Evolutionary conservation across 345 rosid species (phyloP).

Genomic region (Carallia brachiata): DNA sequence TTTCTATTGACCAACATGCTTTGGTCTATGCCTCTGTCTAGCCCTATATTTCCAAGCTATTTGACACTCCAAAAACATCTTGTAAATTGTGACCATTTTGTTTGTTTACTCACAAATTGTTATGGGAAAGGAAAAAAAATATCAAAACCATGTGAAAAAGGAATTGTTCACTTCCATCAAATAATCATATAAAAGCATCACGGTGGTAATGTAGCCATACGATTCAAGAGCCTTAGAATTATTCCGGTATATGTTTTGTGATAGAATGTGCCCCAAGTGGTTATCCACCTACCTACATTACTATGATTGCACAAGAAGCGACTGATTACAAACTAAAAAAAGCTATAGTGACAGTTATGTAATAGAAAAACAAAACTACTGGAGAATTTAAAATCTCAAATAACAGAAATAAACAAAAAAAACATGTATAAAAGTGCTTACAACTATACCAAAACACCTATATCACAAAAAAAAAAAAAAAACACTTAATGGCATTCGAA

Average conservation of each 20-base stretch:
- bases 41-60: too few relatives aligned
- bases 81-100: too few relatives aligned
- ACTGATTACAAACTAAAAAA: neutral
- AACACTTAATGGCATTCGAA: too few relatives aligned
- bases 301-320: slow-evolving; percentile 10
- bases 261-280: slow-evolving; percentile 86
- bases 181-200: neutral
- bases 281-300: slow-evolving; percentile 84
- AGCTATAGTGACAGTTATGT: neutral
- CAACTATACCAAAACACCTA: too few relatives aligned
- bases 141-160: too few relatives aligned
- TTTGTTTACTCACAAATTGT: too few relatives aligned
- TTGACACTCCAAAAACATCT: too few relatives aligned
- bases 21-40: too few relatives aligned
- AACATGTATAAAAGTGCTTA: neutral
- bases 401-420: neutral
- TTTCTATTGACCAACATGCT: too few relatives aligned
- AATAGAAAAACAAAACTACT: neutral
- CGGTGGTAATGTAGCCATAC: slow-evolving; percentile 73
- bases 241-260: slow-evolving; percentile 84
- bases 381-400: neutral
- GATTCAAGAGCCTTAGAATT: slow-evolving; percentile 86
- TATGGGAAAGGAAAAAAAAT: too few relatives aligned
- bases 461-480: too few relatives aligned
- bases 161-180: too few relatives aligned